Conservation (phyloP, 441 rosid genomes). For the Corymbia calophylla region DNA sequence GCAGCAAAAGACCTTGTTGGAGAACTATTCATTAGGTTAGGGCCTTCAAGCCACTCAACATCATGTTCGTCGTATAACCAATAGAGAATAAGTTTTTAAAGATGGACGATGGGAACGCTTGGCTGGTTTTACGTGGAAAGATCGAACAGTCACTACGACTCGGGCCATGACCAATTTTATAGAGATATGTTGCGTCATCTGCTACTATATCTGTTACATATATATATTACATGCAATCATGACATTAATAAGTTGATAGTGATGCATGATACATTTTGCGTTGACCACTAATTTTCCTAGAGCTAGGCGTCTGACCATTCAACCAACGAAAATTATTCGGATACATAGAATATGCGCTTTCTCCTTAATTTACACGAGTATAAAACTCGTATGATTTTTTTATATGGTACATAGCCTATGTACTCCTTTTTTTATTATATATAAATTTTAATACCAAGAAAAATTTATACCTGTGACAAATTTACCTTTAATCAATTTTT, state of each 20-base stretch:
- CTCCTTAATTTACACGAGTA: not conserved
- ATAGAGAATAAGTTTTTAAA: not conserved
- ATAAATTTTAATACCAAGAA: no score
- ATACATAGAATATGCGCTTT: not conserved
- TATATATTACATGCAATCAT: no score
- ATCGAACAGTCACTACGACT: not conserved
- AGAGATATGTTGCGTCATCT: not conserved
- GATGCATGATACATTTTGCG: not conserved
- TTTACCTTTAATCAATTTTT: no score
- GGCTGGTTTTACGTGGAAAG: not conserved
- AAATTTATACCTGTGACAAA: no score
- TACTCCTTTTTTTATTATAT: not conserved
- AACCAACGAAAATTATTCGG: not conserved
- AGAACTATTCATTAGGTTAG: no score
- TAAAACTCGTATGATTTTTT: not conserved
- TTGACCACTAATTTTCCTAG: not conserved
- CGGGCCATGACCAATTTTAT: not conserved
- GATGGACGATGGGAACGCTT: not conserved
- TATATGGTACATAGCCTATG: not conserved
- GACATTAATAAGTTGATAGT: no score
- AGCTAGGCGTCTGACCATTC: not conserved
- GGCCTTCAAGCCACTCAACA: no score
- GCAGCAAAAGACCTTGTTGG: no score
- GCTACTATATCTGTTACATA: no score
- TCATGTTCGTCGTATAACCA: no score